Percentiles rank a stretch among this genome's conserved stretches.
Conservation (phyloP, 306 rosid species). For the Dalbergia oliveri region DNA sequence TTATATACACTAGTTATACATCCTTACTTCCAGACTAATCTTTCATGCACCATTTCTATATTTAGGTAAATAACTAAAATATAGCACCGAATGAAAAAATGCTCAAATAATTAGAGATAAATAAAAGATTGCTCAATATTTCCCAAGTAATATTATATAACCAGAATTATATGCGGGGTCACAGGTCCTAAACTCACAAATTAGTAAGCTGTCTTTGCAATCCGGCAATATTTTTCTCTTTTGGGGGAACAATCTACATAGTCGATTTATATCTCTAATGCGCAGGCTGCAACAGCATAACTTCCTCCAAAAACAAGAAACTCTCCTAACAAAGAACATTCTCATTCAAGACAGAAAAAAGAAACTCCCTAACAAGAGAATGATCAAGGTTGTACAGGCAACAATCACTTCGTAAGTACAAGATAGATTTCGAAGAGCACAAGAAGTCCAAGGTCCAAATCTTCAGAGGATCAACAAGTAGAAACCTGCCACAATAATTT, state of each 20-base stretch:
- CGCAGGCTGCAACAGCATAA: slow-evolving; percentile 43
- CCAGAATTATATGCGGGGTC: not conserved
- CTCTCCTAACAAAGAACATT: slow-evolving; percentile 37
- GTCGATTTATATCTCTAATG: slow-evolving; percentile 33
- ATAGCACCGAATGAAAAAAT: not conserved
- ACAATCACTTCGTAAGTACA: slow-evolving; percentile 36
- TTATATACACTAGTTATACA: not conserved
- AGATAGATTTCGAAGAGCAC: slow-evolving; percentile 33
- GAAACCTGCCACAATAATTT: slow-evolving; percentile 42
- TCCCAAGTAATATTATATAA: slow-evolving; percentile 29
- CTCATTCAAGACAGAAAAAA: slow-evolving; percentile 43
- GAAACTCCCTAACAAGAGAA: slow-evolving; percentile 38
- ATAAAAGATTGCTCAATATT: not conserved
- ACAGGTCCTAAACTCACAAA: slow-evolving; percentile 41
- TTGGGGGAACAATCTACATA: slow-evolving; percentile 45
- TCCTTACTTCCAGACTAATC: not conserved
- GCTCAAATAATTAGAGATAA: not conserved
- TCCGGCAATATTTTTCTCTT: slow-evolving; percentile 20
- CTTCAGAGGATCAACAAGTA: slow-evolving; percentile 42
- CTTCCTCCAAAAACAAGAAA: slow-evolving; percentile 39
- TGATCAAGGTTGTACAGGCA: slow-evolving; percentile 51
- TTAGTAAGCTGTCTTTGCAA: slow-evolving; percentile 30
- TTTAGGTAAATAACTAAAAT: not conserved
- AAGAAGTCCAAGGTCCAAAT: slow-evolving; percentile 26
- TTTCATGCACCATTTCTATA: not conserved